Evolutionary conservation across 352 stramenopile genomes (phyloP).

Genomic region (Phytophthora foliorum): DNA sequence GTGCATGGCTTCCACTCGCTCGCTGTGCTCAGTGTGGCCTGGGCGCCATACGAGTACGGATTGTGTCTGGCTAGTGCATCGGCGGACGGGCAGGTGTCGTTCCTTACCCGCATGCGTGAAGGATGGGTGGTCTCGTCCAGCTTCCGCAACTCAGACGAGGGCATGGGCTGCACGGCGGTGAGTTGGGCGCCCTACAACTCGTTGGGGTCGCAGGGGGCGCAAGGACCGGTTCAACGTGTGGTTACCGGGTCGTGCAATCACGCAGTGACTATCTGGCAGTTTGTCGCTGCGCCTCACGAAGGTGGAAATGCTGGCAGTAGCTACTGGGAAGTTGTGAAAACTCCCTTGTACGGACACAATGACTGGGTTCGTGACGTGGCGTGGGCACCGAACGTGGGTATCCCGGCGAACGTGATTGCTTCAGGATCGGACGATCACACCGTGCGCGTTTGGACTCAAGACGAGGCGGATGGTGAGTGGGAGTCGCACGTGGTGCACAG

Average conservation of each 20-base stretch:
- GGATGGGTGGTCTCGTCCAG: slow-evolving; percentile 85
- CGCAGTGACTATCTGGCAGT: slow-evolving; percentile 69
- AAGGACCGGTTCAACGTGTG: slow-evolving; percentile 78
- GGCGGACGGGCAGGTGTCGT: slow-evolving; percentile 85
- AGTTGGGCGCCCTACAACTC: slow-evolving; percentile 92
- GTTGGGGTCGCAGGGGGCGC: slow-evolving; percentile 72
- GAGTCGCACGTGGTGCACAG: slow-evolving; percentile 68
- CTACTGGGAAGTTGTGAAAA: slow-evolving; percentile 52
- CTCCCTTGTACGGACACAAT: slow-evolving; percentile 66
- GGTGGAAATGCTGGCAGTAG: slow-evolving; percentile 29
- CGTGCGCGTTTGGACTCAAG: slow-evolving; percentile 84
- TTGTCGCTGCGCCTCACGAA: slow-evolving; percentile 49
- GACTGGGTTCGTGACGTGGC: slow-evolving; percentile 89
- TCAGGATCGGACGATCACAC: slow-evolving; percentile 88
- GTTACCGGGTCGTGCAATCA: slow-evolving; percentile 79
- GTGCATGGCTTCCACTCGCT: slow-evolving; percentile 77
- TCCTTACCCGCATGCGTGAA: slow-evolving; percentile 84
- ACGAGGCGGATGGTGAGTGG: slow-evolving; percentile 72
- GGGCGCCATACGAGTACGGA: slow-evolving; percentile 90
- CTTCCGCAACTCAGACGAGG: slow-evolving; percentile 80
- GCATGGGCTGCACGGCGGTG: slow-evolving; percentile 78
- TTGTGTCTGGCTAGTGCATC: slow-evolving; percentile 82
- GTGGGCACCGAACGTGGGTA: slow-evolving; percentile 87
- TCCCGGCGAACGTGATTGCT: slow-evolving; percentile 83
- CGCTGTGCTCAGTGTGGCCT: slow-evolving; percentile 85